Conservation (phyloP, 441 rosid species). For the Corymbia citriodora region DNA sequence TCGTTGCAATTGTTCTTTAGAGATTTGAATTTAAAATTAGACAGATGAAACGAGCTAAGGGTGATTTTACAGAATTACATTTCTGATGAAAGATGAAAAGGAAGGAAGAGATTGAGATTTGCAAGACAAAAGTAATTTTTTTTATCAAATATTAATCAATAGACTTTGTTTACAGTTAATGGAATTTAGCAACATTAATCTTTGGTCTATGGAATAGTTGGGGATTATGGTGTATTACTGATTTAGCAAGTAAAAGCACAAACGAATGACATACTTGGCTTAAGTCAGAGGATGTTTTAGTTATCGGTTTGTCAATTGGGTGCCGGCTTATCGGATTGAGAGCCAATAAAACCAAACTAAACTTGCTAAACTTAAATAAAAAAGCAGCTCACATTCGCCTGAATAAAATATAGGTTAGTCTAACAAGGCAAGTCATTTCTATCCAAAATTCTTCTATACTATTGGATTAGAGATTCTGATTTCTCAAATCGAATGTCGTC, state of each 20-base stretch:
- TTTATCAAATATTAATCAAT: no score
- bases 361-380: not conserved
- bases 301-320: not conserved
- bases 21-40: not conserved
- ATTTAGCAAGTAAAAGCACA: not conserved
- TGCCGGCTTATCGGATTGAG: not conserved
- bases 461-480: not conserved
- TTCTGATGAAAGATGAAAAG: not conserved
- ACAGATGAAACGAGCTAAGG: not conserved
- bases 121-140: not conserved
- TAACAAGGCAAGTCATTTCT: not conserved
- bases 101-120: not conserved
- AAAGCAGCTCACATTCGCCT: not conserved
- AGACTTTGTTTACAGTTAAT: not conserved
- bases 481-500: not conserved
- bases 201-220: not conserved
- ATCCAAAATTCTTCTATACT: not conserved
- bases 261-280: not conserved
- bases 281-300: not conserved
- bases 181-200: not conserved
- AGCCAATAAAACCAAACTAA: not conserved
- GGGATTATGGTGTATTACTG: not conserved
- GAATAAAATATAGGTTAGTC: not conserved
- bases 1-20: not conserved
- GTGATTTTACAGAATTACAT: not conserved